Conservation (phyloP, 2,329 filamentous ascomycete species). For the Neonectria ditissima region DNA sequence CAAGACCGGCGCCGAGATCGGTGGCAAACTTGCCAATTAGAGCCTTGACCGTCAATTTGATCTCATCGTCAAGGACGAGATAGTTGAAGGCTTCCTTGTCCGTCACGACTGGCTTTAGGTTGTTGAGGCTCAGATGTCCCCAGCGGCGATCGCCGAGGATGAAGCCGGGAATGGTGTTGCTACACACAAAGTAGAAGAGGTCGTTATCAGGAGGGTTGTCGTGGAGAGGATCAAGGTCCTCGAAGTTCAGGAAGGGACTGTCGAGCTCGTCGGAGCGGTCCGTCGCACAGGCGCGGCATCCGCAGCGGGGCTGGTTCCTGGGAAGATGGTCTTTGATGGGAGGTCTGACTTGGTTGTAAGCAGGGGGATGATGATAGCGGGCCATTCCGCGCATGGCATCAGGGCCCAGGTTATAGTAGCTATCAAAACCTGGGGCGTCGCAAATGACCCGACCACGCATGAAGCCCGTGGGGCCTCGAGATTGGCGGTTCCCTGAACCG, state of each 20-base stretch:
- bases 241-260: slow-evolving; percentile 55
- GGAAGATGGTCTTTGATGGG: slow-evolving; percentile 54
- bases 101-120: slow-evolving; percentile 54
- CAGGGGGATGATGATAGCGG: slow-evolving; percentile 29
- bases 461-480: slow-evolving; percentile 50
- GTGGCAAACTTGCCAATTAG: slow-evolving; percentile 61
- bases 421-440: slow-evolving; percentile 56
- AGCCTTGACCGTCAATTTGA: slow-evolving; percentile 61
- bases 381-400: slow-evolving; percentile 34
- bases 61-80: slow-evolving; percentile 60
- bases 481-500: slow-evolving; percentile 39
- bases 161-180: slow-evolving; percentile 60
- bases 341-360: slow-evolving; percentile 25
- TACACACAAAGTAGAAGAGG: slow-evolving; percentile 58
- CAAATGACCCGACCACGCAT: slow-evolving; percentile 58
- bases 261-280: slow-evolving; percentile 36
- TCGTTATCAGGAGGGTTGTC: slow-evolving; percentile 54
- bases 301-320: slow-evolving; percentile 55
- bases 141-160: slow-evolving; percentile 59
- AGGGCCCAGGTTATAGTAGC: slow-evolving; percentile 47
- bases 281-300: slow-evolving; percentile 53
- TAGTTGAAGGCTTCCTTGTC: slow-evolving; percentile 64
- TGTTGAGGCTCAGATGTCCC: slow-evolving; percentile 56
- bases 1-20: slow-evolving; percentile 48
- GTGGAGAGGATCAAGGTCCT: slow-evolving; percentile 52